Base-by-base conservation (phyloP, 768 basidiomycete species). In the Mycena galericulata region DNA sequence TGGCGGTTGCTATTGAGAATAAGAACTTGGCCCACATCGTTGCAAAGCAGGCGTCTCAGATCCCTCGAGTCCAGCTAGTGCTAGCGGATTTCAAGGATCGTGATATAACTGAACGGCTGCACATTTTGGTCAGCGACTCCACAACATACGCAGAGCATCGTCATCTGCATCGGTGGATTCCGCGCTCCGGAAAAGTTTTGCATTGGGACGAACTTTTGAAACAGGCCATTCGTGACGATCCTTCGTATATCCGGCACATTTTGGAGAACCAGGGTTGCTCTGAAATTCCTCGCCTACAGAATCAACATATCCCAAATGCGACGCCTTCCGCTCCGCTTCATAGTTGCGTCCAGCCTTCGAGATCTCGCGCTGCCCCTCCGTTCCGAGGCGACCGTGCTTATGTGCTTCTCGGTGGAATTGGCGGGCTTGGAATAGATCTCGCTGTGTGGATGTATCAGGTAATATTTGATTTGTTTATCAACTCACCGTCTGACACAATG, bases 141-240 rank as follows among this genome's bases (percentile, higher is more conserved):
- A 17, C 7, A 8, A 60, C 65, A 29, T 36, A 36, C 20, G 1
- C 65, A 0, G 38, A 60, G 24, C 12, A 67, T 30, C 65, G 4
- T n/a, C 65, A 67, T 26, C 27, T 67, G 41, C 65, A 34, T 55
- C 65, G 58, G 8, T 67, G 65, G 65, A 47, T 67, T 20, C 65
- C 65, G 20, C 56, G 57, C 22, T 53, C 65, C 24, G 65, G 65
- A 24, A 41, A 45, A 32, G 18, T 46, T 12, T 32, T 58, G 14
- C 40, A 53, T 5, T 66, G 56, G 57, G 65, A 66, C 24, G 24
- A 51, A 3, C 36, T 53, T 51, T 41, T 66, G 7, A n/a, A 18
- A 10, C 22, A 45, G 1, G 17, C 36, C 17, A 4, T 59, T 26
- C 15, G 29, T 20, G 12, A 41, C 14, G 55, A 58, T 58, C 55